Evolutionary conservation across 2,329 filamentous ascomycete species (phyloP).

Genomic region (Epichloe sibirici): DNA sequence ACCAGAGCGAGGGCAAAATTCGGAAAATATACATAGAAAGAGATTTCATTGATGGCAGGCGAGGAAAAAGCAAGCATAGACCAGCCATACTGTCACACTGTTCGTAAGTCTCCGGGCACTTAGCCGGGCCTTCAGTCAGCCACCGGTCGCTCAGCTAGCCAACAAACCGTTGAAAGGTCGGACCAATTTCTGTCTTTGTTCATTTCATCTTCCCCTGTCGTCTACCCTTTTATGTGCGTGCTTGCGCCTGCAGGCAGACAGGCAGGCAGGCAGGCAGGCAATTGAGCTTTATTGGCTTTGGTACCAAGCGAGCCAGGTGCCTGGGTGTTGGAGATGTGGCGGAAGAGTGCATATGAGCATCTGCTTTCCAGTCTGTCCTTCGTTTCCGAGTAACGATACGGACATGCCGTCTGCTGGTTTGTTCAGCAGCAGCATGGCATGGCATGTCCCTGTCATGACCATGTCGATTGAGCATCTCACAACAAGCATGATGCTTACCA

Average conservation of each 20-base stretch:
- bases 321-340: neutral
- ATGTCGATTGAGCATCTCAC: neutral
- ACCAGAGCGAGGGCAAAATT: neutral
- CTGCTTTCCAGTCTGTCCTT: neutral
- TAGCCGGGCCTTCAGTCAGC: neutral
- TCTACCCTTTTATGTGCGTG: neutral
- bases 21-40: neutral
- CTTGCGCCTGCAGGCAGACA: neutral
- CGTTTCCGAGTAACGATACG: neutral
- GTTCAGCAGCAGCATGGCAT: neutral
- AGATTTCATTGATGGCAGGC: neutral
- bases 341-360: constrained; percentile 2
- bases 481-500: neutral
- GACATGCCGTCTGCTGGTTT: neutral
- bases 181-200: neutral
- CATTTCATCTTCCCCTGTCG: neutral
- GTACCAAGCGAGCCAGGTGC: neutral
- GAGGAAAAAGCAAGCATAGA: neutral
- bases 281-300: neutral
- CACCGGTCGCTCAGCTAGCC: neutral
- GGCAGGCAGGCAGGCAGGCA: neutral
- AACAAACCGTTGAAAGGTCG: neutral
- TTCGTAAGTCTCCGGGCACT: neutral
- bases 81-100: neutral
- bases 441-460: neutral